phyloP scores from a whole-genome alignment of 2,329 filamentous ascomycete genomes.

The Eurotiales sp. region DNA sequence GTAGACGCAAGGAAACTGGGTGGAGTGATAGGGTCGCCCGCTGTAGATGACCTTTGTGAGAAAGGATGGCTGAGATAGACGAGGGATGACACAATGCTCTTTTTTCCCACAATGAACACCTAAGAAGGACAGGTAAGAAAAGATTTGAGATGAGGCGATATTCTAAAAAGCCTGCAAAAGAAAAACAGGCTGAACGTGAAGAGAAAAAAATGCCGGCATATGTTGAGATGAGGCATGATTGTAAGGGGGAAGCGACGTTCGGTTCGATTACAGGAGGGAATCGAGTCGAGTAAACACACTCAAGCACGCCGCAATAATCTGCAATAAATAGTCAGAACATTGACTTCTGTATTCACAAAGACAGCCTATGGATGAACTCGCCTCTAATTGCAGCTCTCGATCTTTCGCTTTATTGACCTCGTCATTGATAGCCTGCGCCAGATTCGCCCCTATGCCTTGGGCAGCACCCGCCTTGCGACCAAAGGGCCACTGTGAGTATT shows the following conservation, averaged over 20 bases:
- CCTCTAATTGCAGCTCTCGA: conserved; percentile 93
- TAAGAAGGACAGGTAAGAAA: conserved; percentile 9
- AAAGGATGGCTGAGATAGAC: neutral
- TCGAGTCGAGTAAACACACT: conserved; percentile 97
- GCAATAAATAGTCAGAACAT: conserved; percentile 5
- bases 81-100: neutral
- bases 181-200: conserved; percentile 6
- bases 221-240: conserved; percentile 6
- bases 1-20: neutral
- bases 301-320: conserved; percentile 87
- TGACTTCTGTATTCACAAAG: too few species aligned
- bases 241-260: conserved; percentile 9
- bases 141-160: conserved; percentile 5
- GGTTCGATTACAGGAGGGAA: conserved; percentile 67
- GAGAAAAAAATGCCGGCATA: conserved; percentile 4
- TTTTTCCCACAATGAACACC: conserved; percentile 2
- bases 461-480: conserved; percentile 71
- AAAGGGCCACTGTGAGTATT: conserved; percentile 98
- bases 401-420: conserved; percentile 85
- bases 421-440: conserved; percentile 81
- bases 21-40: neutral
- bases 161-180: conserved; percentile 15
- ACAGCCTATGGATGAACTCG: conserved; percentile 41
- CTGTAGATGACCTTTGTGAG: neutral
- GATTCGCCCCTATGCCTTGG: conserved; percentile 84